Percentiles rank a stretch among this genome's conserved stretches.
phyloP scores from a whole-genome alignment of 1,139 yeast species.

The Protomyces inundatus region DNA sequence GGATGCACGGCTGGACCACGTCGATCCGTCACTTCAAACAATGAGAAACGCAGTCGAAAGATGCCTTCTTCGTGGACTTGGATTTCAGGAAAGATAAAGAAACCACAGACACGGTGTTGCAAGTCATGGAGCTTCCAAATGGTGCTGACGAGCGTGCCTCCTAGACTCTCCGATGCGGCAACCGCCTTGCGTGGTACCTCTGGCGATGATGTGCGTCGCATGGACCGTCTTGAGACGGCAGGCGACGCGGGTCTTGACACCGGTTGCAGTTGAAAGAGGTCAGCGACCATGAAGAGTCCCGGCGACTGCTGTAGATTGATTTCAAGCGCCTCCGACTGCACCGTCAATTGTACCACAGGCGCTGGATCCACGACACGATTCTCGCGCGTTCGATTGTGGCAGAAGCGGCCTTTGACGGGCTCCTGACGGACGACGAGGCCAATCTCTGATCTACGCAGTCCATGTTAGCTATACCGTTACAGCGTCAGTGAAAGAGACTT shows the following conservation, averaged over 20 bases:
- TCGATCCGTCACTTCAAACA: slow-evolving; percentile 25
- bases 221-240: too few species aligned
- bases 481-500: too few species aligned
- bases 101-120: slow-evolving; percentile 30
- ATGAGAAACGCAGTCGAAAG: slow-evolving; percentile 37
- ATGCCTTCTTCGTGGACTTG: slow-evolving; percentile 40
- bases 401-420: slow-evolving; percentile 22
- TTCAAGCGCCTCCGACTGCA: neutral
- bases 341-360: slow-evolving; percentile 20
- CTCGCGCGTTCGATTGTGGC: slow-evolving; percentile 11
- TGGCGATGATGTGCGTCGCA: neutral
- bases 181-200: neutral
- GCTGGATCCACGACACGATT: slow-evolving; percentile 27
- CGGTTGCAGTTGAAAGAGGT: neutral
- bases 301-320: slow-evolving; percentile 18
- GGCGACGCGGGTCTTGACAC: neutral
- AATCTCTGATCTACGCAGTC: neutral
- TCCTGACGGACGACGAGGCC: slow-evolving; percentile 18
- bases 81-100: slow-evolving; percentile 39
- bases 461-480: too few species aligned
- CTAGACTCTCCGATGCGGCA: neutral
- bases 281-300: slow-evolving; percentile 15
- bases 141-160: slow-evolving; percentile 20
- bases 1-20: neutral
- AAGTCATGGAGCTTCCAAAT: slow-evolving; percentile 13